Base-by-base conservation (phyloP, 495 filamentous ascomycete species). In the Cryomyces minteri region DNA sequence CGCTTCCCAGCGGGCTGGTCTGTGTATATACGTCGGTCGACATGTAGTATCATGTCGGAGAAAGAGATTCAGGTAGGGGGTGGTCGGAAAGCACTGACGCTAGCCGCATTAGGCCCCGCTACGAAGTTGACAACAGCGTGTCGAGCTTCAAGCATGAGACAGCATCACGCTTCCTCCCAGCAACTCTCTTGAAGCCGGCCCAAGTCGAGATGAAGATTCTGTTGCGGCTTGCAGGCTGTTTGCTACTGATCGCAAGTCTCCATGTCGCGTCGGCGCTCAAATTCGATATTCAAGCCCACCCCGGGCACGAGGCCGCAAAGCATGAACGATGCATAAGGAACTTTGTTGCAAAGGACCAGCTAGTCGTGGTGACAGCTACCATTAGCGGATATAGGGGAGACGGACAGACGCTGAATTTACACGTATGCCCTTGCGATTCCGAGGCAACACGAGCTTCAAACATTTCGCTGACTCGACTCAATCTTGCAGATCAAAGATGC, bases 351-450 rank as follows among this genome's bases (percentile, higher is more conserved):
- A 84, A 79, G 62, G 87, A 94, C 60, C 92, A 88, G 45, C 69
- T 98, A 48, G 90, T 98, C n/a, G 88, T 96, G 5, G 90, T 98
- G n/a, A 96, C 90, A 33, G 82, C 88, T 44, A 94, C 79, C 44
- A 74, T 93, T 10, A 71, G 77, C 58, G 90, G 90, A 10, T 62
- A 70, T 32, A 85, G 80, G 64, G 90, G 92, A 39, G 90, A 96
- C 69, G 90, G 90, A 8, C 87, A 93, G 75, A 63, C 72, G 52
- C 76, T 98, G 41, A 94, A 95, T 58, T 94, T 96, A 75, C 83
- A 94, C 63, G 90, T 96, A 36, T 34, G 54, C 51, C 5, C 4
- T 39, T 32, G 18, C 2, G 18, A 25, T 25, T 25, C 18, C 29
- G 12, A 37, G 12, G 34, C 9, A 41, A 9, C 40, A 14, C 9